Conservation (phyloP, 2,329 filamentous ascomycete species). For the Verticillium longisporum region DNA sequence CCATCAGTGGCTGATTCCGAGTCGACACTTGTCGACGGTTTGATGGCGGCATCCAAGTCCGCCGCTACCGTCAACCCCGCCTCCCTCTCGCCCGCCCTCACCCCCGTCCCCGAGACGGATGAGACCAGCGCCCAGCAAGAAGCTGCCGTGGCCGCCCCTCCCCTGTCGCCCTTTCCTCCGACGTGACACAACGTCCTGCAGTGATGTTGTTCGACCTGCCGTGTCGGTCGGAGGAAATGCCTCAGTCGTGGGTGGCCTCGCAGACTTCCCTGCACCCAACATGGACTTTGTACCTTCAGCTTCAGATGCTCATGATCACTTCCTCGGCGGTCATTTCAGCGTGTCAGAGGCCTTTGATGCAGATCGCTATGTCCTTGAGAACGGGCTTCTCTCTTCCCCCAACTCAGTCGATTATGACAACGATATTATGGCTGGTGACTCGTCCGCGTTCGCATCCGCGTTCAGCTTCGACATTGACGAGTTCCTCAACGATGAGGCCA, state of each 20-base stretch:
- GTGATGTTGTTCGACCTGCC: constrained; percentile 99
- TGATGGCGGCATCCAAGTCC: constrained; percentile 31
- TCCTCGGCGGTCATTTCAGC: constrained; percentile 64
- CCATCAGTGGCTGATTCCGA: constrained; percentile 18
- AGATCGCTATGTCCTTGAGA: constrained; percentile 73
- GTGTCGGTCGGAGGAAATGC: constrained; percentile 83
- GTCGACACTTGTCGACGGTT: constrained; percentile 32
- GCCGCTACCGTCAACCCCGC: constrained; percentile 53
- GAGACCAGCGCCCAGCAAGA: constrained; percentile 21
- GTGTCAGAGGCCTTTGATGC: constrained; percentile 60
- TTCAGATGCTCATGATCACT: constrained; percentile 56
- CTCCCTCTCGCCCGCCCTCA: constrained; percentile 51
- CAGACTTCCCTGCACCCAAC: constrained; percentile 31
- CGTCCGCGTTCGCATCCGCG: constrained; percentile 33
- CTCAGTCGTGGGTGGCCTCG: constrained; percentile 36
- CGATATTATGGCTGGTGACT: constrained; percentile 61
- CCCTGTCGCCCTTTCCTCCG: constrained; percentile 43
- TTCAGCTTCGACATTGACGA: constrained; percentile 46
- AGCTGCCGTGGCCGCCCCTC: constrained; percentile 15
- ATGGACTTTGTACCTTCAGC: constrained; percentile 42
- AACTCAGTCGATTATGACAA: constrained; percentile 57
- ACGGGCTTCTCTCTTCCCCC: constrained; percentile 69
- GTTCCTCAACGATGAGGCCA: constrained; percentile 48
- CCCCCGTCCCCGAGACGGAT: constrained; percentile 40
- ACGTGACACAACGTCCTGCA: constrained; percentile 99